Evolutionary conservation across 2,329 filamentous ascomycete genomes (phyloP), one percentile per base, ranked within the genome.

Genomic region (Lecanoromycetidae sp.): DNA sequence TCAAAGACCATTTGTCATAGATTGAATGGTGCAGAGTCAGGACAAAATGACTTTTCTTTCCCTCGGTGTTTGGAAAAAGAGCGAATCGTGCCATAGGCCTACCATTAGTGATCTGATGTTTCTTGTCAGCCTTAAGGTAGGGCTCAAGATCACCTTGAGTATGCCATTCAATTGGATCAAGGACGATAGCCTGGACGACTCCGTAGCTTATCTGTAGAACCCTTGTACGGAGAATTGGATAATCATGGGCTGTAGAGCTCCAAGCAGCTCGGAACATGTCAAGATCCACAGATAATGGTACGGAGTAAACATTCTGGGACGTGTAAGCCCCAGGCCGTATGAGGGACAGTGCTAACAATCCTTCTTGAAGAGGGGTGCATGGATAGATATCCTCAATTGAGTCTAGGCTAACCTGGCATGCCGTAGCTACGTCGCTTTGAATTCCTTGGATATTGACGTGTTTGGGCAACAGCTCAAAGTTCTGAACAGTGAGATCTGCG

Each of bases 321-420:
- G 71, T 62, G 49, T 74, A 74, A 6, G 69, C 66, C 9, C 67
- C 68, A 13, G 5, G 5, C 32, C 12, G 59, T 25, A 8, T 19
- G 13, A 25, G 4, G 4, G 42, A 20, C 9, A 36, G 7, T 15
- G 32, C 29, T 5, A 73, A 58, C 1, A 71, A 57, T 1, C 66
- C 69, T 54, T 67, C 64, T 52, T 70, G 67, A 2, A 69, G 56
- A 2, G 66, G 57, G n/a, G 62, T 69, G 15, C 60, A 63, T 3
- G 66, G 66, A 39, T 67, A 64, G 4, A 61, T 57, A 50, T 69
- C 65, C n/a, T n/a, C n/a, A n/a, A n/a, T n/a, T n/a, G n/a, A n/a
- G n/a, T n/a, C n/a, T n/a, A n/a, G n/a, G n/a, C n/a, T n/a, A n/a
- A n/a, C n/a, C n/a, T n/a, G n/a, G n/a, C n/a, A n/a, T n/a, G n/a